Base-by-base conservation (phyloP, 2,329 filamentous ascomycete species). In the Calonectria pseudoturangicola region DNA sequence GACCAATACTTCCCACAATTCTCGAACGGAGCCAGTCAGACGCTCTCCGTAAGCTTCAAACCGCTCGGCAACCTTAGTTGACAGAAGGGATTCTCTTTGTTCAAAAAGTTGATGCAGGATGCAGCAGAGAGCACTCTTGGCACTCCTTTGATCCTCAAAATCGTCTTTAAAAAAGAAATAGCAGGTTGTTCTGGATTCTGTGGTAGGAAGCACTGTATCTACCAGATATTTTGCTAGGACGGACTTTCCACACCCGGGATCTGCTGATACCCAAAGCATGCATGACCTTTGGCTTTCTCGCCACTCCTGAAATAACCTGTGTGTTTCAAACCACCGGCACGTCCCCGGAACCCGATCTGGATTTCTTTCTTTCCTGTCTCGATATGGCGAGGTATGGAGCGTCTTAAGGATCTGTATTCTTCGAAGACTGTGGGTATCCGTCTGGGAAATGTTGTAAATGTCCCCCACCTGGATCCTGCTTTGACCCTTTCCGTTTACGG, bases 101-200 rank as follows among this genome's bases (percentile, higher is more conserved):
- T 12, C 47, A 62, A 87, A 83, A 1, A 87, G 70, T 39, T 87
- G 85, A n/a, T 81, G 83, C 5, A 87, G 50, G 0, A 87, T 75
- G 27, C 79, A 81, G 36, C 81, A 80, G 0, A 87, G 47, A 13
- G 85, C 85, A 45, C 33, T 73, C 15, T 71, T 73, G 5, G 74
- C 36, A 12, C 60, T 80, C 18, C 71, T 83, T 50, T 86, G 84
- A 25, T 85, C 81, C 5, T 81, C 76, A 30, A 81, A 82, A 33
- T 86, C 85, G n/a, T 86, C 84, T 43, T 86, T 86, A 79, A 87
- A 87, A 74, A 87, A 87, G 77, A 86, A 88, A 65, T 86, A 87
- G 62, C 83, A 85, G 4, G 76, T 77, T 0, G 77, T 82, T 21
- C 74, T 77, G 0, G 65, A 66, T 2, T 51, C 21, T 0, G 43